A percentile compares a stretch with the other conserved stretches of the same genome.
Conservation (phyloP, 257 asterid genomes). For the Petunia secreta region DNA sequence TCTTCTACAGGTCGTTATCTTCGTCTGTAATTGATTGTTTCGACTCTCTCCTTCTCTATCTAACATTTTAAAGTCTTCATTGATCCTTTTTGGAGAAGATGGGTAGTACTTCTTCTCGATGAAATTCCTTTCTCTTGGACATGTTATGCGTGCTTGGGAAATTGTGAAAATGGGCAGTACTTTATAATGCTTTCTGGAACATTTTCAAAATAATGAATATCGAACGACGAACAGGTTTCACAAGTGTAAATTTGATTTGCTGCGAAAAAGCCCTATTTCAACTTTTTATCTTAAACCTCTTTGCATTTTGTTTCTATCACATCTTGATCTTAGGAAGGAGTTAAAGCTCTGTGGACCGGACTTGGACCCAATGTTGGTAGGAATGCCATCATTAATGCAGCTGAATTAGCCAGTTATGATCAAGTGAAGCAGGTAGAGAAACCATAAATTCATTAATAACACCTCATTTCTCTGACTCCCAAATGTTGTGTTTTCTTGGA, state of each 20-base stretch:
- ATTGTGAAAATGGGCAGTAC: background rate
- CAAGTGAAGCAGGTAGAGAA: slow-evolving; percentile 92
- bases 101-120: background rate
- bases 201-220: background rate
- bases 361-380: slow-evolving; percentile 93
- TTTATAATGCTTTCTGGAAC: slow-evolving; percentile 9
- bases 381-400: slow-evolving; percentile 97
- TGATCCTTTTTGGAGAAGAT: background rate
- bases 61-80: background rate
- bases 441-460: background rate
- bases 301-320: background rate
- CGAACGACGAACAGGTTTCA: slow-evolving; percentile 5
- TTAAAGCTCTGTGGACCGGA: slow-evolving; percentile 89
- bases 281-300: background rate
- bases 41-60: background rate
- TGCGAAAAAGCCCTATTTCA: background rate
- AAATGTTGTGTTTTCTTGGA: slow-evolving; percentile 28
- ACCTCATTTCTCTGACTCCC: slow-evolving; percentile 16
- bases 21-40: slow-evolving; percentile 23
- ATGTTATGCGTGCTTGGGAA: background rate
- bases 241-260: slow-evolving; percentile 14
- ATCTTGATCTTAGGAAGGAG: slow-evolving; percentile 69
- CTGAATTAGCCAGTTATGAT: slow-evolving; percentile 97
- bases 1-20: background rate
- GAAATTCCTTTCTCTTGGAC: background rate